Evolutionary conservation across 1,284 basidiomycete genomes (phyloP), one percentile per base, ranked within the genome.

Genomic region (Tremellales sp.): DNA sequence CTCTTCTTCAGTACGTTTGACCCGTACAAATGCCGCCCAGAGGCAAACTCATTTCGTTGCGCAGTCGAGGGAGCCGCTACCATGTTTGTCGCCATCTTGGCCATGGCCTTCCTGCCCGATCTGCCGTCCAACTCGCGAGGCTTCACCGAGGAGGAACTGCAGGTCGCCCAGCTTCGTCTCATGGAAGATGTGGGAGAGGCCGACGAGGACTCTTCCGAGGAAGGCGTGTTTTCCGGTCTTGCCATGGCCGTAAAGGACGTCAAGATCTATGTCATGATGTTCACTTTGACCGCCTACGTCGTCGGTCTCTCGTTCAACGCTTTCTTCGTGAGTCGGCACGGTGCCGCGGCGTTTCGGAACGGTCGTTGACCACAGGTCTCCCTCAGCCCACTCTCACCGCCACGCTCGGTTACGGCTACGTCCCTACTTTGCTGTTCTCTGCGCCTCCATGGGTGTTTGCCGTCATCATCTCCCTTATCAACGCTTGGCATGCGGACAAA

Each of bases 361-460:
- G 13, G 24, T 26, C 37, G 27, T 9, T 7, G 27, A 25, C 18
- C 34, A 10, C 8, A 36, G 39, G 32, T 34, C 39, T 19, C 19
- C 26, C 28, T 16, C 34, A 48, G 47, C 51, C 53, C 35, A 86
- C 82, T 0, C 71, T 86, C 40, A 81, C 83, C 1, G 70, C 74
- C 5, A 86, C 83, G 1, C 77, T 86, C 16, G 83, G 83, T 3
- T 43, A 80, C 68, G 71, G 59, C 21, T 80, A 78, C 1, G 82
- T 78, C 0, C 67, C 78, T 25, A 81, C 78, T n/a, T 68, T 85
- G 3, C 71, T 86, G 36, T 74, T 86, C 78, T 46, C 81, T 77
- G 84, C 85, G 56, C 66, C 83, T 65, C 86, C 86, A 3, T 90
- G 84, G 80, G 71, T 81, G 12, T 81, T 87, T 64, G 79, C 84